phyloP scores from a whole-genome alignment of 495 filamentous ascomycete species.

The Ramalina intermedia region DNA sequence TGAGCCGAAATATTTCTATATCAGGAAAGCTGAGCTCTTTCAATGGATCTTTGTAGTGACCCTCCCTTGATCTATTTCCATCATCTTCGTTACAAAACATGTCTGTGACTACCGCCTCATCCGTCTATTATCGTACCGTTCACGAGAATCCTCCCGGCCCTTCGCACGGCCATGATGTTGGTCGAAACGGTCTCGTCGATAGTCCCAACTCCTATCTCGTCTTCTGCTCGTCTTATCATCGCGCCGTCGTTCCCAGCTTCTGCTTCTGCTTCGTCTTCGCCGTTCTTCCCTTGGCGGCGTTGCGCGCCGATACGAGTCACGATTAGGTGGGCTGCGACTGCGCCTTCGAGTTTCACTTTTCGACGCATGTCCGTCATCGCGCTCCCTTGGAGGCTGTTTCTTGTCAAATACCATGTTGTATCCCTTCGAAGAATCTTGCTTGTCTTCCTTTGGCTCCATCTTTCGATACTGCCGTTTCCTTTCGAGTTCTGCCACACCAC shows the following conservation, averaged over 20 bases:
- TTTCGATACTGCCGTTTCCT: slow-evolving; percentile 81
- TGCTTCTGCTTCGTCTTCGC: slow-evolving; percentile 9
- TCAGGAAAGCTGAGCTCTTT: too few relatives aligned
- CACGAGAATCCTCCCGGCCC: slow-evolving; percentile 7
- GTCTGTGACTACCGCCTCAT: slow-evolving; percentile 3
- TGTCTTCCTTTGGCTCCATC: slow-evolving; percentile 36
- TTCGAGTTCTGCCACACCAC: slow-evolving; percentile 73
- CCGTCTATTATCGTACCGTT: slow-evolving; percentile 17
- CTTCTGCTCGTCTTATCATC: neutral
- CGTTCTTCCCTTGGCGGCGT: slow-evolving; percentile 7
- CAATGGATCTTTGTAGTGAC: neutral
- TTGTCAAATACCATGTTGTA: slow-evolving; percentile 80
- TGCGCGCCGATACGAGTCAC: slow-evolving; percentile 11
- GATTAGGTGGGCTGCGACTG: slow-evolving; percentile 37
- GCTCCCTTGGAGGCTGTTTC: slow-evolving; percentile 37
- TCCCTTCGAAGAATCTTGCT: slow-evolving; percentile 27
- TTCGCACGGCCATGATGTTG: neutral
- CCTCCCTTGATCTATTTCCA: neutral
- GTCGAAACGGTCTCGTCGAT: slow-evolving; percentile 14
- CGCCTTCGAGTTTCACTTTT: slow-evolving; percentile 8
- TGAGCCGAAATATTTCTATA: too few relatives aligned
- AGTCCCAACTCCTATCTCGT: slow-evolving; percentile 9
- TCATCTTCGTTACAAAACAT: neutral
- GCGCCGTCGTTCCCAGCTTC: neutral
- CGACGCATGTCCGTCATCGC: slow-evolving; percentile 5